Percentiles rank a stretch among this genome's conserved stretches.
Evolutionary conservation across 2,329 filamentous ascomycete genomes (phyloP).

Genomic region (Magnaporthiopsis rhizophila): DNA sequence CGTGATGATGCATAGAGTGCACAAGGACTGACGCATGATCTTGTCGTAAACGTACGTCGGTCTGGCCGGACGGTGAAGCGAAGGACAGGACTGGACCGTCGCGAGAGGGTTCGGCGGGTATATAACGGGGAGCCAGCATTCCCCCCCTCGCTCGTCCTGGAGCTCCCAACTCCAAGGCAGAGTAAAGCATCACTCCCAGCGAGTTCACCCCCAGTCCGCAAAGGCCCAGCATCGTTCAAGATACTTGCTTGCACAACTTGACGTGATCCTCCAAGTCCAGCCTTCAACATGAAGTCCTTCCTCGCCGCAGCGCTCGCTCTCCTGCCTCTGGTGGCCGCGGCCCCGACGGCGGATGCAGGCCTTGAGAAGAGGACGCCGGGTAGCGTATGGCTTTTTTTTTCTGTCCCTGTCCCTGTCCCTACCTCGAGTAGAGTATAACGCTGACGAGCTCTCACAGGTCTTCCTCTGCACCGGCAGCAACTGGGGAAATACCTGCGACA

Average conservation of each 20-base stretch:
- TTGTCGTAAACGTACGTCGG: background rate
- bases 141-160: background rate
- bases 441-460: background rate
- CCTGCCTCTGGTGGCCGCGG: constrained; percentile 4
- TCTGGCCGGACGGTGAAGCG: background rate
- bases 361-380: background rate
- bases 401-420: background rate
- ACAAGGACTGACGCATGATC: background rate
- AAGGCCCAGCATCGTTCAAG: background rate
- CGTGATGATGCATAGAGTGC: background rate
- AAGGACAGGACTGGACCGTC: background rate
- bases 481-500: background rate
- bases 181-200: background rate
- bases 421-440: background rate
- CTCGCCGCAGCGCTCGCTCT: background rate
- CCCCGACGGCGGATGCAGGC: constrained; percentile 1
- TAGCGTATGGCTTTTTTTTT: background rate
- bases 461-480: constrained; percentile 4
- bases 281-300: constrained; percentile 4
- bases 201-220: background rate
- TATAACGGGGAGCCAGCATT: background rate
- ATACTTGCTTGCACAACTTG: background rate
- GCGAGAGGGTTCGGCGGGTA: background rate
- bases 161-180: background rate
- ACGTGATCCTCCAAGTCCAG: too few species aligned